Conservation (phyloP, 1,284 basidiomycete species). For the Rhizoctonia solani region DNA sequence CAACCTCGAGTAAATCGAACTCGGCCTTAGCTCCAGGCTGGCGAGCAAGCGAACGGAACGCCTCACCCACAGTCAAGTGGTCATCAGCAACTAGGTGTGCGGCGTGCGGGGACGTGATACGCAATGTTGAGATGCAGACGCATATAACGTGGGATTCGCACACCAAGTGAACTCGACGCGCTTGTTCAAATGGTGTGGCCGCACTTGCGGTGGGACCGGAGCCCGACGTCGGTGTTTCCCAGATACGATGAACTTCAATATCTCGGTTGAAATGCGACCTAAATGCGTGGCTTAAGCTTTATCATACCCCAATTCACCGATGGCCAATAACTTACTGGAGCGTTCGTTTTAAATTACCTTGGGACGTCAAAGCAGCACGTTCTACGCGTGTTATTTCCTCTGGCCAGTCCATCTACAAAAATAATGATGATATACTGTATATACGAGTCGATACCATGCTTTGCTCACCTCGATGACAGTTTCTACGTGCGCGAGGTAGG, state of each 20-base stretch:
- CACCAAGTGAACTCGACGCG: constrained; percentile 18
- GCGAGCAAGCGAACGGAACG: constrained; percentile 15
- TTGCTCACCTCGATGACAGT: constrained; percentile 25
- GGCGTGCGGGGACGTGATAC: constrained; percentile 24
- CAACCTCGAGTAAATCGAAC: constrained; percentile 12
- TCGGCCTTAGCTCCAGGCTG: neutral
- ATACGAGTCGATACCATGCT: neutral
- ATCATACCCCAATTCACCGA: neutral
- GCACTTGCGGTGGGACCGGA: constrained; percentile 24
- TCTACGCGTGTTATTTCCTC: constrained; percentile 24
- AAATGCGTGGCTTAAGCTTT: neutral
- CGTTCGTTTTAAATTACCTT: constrained; percentile 9
- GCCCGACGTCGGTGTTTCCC: constrained; percentile 18
- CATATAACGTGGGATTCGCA: constrained; percentile 13
- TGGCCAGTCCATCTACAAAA: constrained; percentile 14
- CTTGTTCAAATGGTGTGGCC: constrained; percentile 22
- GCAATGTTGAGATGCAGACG: constrained; percentile 30
- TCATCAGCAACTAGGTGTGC: constrained; percentile 23
- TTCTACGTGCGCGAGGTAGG: constrained; percentile 19
- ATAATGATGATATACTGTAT: neutral
- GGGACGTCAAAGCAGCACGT: constrained; percentile 4
- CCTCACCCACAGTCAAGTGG: constrained; percentile 20
- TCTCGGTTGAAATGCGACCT: constrained; percentile 31
- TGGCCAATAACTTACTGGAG: constrained; percentile 4
- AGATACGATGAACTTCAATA: constrained; percentile 18